Conservation (phyloP, 108 stramenopile species). For the Nitzschia putrida region DNA sequence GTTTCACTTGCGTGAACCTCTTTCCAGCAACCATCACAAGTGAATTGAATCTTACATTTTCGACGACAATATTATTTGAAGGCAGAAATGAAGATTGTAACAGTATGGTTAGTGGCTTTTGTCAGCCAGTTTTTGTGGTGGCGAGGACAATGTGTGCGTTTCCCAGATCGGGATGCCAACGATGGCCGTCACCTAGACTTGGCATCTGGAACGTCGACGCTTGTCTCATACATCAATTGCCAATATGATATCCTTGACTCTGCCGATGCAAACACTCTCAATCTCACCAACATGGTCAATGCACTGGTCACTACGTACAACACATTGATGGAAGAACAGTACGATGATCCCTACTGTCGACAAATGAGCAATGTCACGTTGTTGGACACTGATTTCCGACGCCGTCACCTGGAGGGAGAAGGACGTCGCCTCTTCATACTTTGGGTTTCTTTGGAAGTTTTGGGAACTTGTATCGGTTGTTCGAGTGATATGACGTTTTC, state of each 20-base stretch:
- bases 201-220: neutral
- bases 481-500: neutral
- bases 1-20: no score
- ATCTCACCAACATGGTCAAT: conserved; percentile 1
- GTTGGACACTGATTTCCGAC: neutral
- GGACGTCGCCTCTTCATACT: neutral
- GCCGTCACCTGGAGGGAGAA: neutral
- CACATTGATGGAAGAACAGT: conserved; percentile 7
- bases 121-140: no score
- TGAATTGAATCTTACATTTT: no score
- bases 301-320: conserved; percentile 12
- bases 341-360: neutral
- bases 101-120: no score
- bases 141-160: no score
- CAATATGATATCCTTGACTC: conserved; percentile 1
- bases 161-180: neutral
- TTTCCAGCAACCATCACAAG: no score
- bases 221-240: neutral
- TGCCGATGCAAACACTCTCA: neutral
- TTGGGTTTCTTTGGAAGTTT: neutral
- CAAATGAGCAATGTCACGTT: neutral
- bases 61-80: no score
- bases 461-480: conserved; percentile 11
- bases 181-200: neutral
- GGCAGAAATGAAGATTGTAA: no score